Conservation (phyloP, 2,329 filamentous ascomycete genomes). For the Teratosphaeriaceae sp. region DNA sequence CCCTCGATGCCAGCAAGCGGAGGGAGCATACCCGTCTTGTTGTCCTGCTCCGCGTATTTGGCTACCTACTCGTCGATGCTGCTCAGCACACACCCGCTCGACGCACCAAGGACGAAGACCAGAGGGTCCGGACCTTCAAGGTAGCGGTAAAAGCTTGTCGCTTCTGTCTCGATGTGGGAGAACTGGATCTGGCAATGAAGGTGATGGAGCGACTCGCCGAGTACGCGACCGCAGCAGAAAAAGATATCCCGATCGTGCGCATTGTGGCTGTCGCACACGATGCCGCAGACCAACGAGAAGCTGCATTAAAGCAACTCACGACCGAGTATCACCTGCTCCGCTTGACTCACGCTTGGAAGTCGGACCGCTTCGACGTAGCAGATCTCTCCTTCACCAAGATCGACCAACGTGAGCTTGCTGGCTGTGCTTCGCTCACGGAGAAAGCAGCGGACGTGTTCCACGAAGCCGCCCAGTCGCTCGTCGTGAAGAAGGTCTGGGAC, state of each 20-base stretch:
- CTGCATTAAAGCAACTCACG: conserved; percentile 37
- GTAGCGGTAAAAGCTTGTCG: conserved; percentile 60
- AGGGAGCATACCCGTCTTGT: conserved; percentile 7
- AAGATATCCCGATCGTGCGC: conserved; percentile 18
- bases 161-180: conserved; percentile 54
- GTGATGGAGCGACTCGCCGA: conserved; percentile 59
- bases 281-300: conserved; percentile 7
- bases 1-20: neutral
- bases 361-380: conserved; percentile 65
- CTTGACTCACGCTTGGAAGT: conserved; percentile 67
- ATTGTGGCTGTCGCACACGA: conserved; percentile 9
- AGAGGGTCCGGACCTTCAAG: conserved; percentile 53
- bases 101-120: conserved; percentile 20
- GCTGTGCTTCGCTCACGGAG: conserved; percentile 49
- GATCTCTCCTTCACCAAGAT: conserved; percentile 69
- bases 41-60: conserved; percentile 46
- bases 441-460: conserved; percentile 61
- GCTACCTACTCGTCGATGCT: conserved; percentile 61
- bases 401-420: conserved; percentile 32
- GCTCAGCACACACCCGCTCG: conserved; percentile 35
- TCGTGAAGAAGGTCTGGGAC: conserved; percentile 46
- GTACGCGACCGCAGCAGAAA: conserved; percentile 31
- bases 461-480: conserved; percentile 60
- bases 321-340: conserved; percentile 61
- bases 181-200: conserved; percentile 52